A percentile compares a stretch with the other conserved stretches of the same genome.
phyloP scores from a whole-genome alignment of 2,329 filamentous ascomycete species.

The Tolypocladium tropicale region DNA sequence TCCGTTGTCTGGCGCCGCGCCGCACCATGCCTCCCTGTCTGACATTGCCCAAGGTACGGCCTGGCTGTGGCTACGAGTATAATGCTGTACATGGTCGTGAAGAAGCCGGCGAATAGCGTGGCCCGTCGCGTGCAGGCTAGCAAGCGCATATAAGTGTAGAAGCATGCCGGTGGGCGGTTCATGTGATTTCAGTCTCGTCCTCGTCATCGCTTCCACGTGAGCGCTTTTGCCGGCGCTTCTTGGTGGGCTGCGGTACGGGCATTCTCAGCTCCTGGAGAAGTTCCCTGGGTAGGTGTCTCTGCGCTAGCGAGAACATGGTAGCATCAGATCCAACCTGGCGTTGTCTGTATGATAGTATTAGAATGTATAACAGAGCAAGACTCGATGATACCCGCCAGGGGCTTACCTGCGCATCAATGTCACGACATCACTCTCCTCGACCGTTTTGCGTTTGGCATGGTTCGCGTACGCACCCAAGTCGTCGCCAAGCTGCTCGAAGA shows the following conservation, averaged over 20 bases:
- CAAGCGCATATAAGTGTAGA: slow-evolving; percentile 52
- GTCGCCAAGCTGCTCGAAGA: slow-evolving; percentile 78
- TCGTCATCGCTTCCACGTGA: slow-evolving; percentile 20
- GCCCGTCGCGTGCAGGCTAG: slow-evolving; percentile 66
- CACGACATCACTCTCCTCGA: slow-evolving; percentile 76
- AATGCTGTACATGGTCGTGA: slow-evolving; percentile 94
- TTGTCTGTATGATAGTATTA: slow-evolving; percentile 52
- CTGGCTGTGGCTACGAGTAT: slow-evolving; percentile 75
- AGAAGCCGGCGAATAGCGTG: slow-evolving; percentile 69
- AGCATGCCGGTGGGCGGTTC: background rate
- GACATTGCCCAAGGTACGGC: slow-evolving; percentile 57
- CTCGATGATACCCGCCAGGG: slow-evolving; percentile 10
- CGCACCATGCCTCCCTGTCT: background rate
- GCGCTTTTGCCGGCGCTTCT: slow-evolving; percentile 28
- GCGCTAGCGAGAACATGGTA: slow-evolving; percentile 79
- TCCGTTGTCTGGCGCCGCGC: too few relatives aligned
- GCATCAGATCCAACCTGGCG: slow-evolving; percentile 60
- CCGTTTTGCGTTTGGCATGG: slow-evolving; percentile 73
- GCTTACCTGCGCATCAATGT: slow-evolving; percentile 74
- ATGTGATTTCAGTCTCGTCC: slow-evolving; percentile 21
- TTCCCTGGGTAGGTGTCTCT: slow-evolving; percentile 72
- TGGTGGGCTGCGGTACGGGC: slow-evolving; percentile 44
- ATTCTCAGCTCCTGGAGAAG: slow-evolving; percentile 74
- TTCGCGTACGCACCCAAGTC: slow-evolving; percentile 71
- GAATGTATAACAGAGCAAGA: slow-evolving; percentile 10